Evolutionary conservation across 768 basidiomycete species (phyloP).

Genomic region (Tricholoma saponaceum): DNA sequence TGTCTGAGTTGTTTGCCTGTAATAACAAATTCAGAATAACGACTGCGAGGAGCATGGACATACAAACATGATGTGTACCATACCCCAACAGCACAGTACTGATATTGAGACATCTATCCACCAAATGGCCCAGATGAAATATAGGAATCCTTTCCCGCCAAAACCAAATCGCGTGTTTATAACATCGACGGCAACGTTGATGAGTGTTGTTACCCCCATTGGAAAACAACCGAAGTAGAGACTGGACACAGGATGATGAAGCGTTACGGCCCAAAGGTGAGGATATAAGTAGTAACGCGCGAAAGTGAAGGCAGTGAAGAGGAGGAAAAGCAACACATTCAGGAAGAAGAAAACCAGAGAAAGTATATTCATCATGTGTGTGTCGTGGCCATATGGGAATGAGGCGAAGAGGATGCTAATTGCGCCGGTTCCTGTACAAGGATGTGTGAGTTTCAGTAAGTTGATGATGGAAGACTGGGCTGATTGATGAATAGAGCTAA

Average conservation of each 20-base stretch:
- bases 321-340: slow-evolving; percentile 40
- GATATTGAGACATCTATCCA: slow-evolving; percentile 58
- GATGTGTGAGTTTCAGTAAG: slow-evolving; percentile 2
- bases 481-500: neutral
- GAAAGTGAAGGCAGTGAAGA: slow-evolving; percentile 34
- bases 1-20: slow-evolving; percentile 51
- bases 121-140: slow-evolving; percentile 56
- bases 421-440: slow-evolving; percentile 37
- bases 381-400: slow-evolving; percentile 51
- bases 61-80: slow-evolving; percentile 65
- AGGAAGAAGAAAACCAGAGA: slow-evolving; percentile 24
- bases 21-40: neutral
- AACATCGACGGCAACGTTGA: slow-evolving; percentile 38
- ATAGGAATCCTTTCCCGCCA: slow-evolving; percentile 46
- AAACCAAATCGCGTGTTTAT: slow-evolving; percentile 39
- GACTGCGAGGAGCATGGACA: neutral
- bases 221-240: slow-evolving; percentile 40
- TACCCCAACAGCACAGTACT: slow-evolving; percentile 52
- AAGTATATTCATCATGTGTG: slow-evolving; percentile 32
- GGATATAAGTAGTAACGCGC: slow-evolving; percentile 41
- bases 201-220: slow-evolving; percentile 52
- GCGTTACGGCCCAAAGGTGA: slow-evolving; percentile 39
- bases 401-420: slow-evolving; percentile 52
- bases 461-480: neutral
- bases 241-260: slow-evolving; percentile 46